phyloP scores from a whole-genome alignment of 768 basidiomycete genomes.

The Xerocomus spinulosus region DNA sequence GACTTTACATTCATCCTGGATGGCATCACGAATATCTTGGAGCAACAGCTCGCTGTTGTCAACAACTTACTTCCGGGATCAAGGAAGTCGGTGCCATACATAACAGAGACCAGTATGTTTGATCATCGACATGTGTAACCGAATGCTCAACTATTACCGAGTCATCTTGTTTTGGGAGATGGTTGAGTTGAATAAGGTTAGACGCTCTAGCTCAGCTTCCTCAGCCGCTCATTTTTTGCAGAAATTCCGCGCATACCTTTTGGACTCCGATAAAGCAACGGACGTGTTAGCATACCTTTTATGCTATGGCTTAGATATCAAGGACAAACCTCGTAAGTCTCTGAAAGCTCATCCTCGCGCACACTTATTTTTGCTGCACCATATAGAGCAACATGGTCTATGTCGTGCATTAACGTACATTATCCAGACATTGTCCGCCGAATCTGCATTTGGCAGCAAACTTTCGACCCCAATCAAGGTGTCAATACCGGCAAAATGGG shows the following conservation, averaged over 20 bases:
- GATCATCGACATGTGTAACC: neutral
- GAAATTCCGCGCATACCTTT: slow-evolving; percentile 84
- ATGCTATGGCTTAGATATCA: slow-evolving; percentile 80
- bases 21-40: slow-evolving; percentile 63
- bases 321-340: slow-evolving; percentile 83
- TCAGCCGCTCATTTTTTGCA: slow-evolving; percentile 28
- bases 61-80: slow-evolving; percentile 82
- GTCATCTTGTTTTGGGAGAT: slow-evolving; percentile 88
- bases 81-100: slow-evolving; percentile 75
- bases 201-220: slow-evolving; percentile 2
- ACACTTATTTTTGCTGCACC: slow-evolving; percentile 4
- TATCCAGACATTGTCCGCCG: slow-evolving; percentile 85
- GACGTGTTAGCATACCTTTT: slow-evolving; percentile 77
- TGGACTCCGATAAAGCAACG: slow-evolving; percentile 75
- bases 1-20: slow-evolving; percentile 84
- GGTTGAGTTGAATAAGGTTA: slow-evolving; percentile 87
- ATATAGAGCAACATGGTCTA: slow-evolving; percentile 81
- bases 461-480: slow-evolving; percentile 61
- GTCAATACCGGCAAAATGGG: slow-evolving; percentile 74
- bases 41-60: slow-evolving; percentile 70
- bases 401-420: slow-evolving; percentile 89
- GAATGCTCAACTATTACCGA: slow-evolving; percentile 28
- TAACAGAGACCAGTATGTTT: slow-evolving; percentile 74
- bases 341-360: neutral
- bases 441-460: slow-evolving; percentile 68